A percentile compares a stretch with the other conserved stretches of the same genome.
Evolutionary conservation across 331 rosid genomes (phyloP).

Genomic region (Arachis monticola): DNA sequence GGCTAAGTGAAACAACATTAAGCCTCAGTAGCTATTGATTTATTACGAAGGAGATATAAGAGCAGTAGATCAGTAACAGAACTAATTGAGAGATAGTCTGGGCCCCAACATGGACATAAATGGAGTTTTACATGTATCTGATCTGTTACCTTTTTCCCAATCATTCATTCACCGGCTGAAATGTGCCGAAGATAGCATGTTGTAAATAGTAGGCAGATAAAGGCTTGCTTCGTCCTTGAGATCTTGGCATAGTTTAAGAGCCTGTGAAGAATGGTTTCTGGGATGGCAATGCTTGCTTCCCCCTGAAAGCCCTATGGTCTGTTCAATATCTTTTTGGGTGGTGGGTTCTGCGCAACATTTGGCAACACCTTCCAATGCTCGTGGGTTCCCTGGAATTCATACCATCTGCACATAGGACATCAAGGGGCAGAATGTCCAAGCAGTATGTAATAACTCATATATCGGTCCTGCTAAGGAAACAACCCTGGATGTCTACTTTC

Average conservation of each 20-base stretch:
- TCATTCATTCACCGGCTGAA: slow-evolving; percentile 97
- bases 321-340: no score
- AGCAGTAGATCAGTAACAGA: neutral
- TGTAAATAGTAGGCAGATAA: slow-evolving; percentile 95
- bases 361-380: no score
- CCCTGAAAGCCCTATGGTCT: no score
- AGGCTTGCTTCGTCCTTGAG: slow-evolving; percentile 90
- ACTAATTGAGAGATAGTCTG: neutral
- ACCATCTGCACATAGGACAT: no score
- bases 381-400: no score
- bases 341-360: no score
- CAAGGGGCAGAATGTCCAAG: no score
- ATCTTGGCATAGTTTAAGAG: slow-evolving; percentile 65
- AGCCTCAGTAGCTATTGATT: slow-evolving; percentile 8
- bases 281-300: no score
- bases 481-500: no score
- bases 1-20: neutral
- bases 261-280: slow-evolving; percentile 87
- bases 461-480: no score
- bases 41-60: neutral
- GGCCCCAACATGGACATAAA: neutral
- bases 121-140: neutral
- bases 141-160: slow-evolving; percentile 83
- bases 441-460: no score
- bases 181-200: slow-evolving; percentile 94